Evolutionary conservation across 257 asterid genomes (phyloP).

Genomic region (Pogostemon cablin): DNA sequence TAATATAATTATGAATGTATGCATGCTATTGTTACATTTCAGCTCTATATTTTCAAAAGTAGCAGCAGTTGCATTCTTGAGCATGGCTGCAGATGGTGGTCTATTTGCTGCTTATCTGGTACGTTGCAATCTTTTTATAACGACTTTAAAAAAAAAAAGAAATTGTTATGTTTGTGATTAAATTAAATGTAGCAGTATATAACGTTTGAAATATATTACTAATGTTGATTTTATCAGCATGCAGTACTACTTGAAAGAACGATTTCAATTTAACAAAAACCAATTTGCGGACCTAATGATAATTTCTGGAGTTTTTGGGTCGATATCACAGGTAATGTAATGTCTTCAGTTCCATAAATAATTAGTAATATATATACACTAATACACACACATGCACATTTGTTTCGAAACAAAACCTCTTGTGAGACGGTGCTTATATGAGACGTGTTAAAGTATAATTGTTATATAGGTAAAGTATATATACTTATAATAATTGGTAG

Average conservation of each 20-base stretch:
- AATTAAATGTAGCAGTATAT: no score
- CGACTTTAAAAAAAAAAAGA: neutral
- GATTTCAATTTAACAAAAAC: conserved; percentile 77
- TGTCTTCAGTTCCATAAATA: no score
- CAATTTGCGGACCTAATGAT: conserved; percentile 86
- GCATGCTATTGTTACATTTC: conserved; percentile 15
- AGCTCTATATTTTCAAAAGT: conserved; percentile 74
- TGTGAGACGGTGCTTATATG: no score
- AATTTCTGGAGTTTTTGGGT: conserved; percentile 70
- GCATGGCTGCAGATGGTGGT: conserved; percentile 70
- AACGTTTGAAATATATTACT: no score
- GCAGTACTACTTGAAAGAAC: conserved; percentile 88
- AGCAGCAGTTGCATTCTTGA: conserved; percentile 66
- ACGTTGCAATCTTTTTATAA: neutral
- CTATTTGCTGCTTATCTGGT: conserved; percentile 67
- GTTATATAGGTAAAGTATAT: no score
- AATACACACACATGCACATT: no score
- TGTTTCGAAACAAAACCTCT: no score
- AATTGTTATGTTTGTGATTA: neutral
- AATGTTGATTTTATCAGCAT: neutral
- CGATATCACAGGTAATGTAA: conserved; percentile 64
- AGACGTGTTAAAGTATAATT: no score
- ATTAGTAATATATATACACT: no score
- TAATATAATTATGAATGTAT: neutral
- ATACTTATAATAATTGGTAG: no score